Percentiles rank a stretch among this genome's conserved stretches.
These are phyloP conservation scores for Penicillium glabrum DNA, from an alignment of 2,329 filamentous ascomycete species.

Conservation along the genomic window DNA sequence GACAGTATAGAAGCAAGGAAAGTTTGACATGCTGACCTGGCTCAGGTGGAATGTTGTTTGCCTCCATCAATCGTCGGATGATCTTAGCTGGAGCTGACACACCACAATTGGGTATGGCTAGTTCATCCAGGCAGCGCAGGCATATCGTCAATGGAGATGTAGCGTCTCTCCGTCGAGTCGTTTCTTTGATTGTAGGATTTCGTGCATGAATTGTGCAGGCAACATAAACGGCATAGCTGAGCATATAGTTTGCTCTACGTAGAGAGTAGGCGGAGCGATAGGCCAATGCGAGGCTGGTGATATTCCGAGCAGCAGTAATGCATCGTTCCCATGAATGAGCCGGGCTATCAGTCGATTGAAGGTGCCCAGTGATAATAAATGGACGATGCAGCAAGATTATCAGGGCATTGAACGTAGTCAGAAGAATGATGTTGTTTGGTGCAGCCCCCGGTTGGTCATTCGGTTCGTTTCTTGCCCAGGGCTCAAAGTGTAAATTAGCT, in stretches of 20 bases:
- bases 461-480: slow-evolving; percentile 19
- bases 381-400: slow-evolving; percentile 49
- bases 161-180: neutral
- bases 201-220: neutral
- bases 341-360: slow-evolving; percentile 13
- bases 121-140: neutral
- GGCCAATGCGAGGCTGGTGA: neutral
- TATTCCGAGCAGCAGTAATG: neutral
- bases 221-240: neutral
- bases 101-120: neutral
- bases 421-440: slow-evolving; percentile 34
- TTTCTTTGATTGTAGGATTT: neutral
- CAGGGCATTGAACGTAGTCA: slow-evolving; percentile 43
- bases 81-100: neutral
- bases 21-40: neutral
- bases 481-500: slow-evolving; percentile 15
- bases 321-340: neutral
- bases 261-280: neutral
- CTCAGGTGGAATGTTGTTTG: neutral
- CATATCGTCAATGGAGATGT: neutral
- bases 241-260: neutral
- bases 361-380: slow-evolving; percentile 39
- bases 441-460: slow-evolving; percentile 13
- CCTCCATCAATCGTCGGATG: neutral
- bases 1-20: neutral